phyloP scores from a whole-genome alignment of 805 yeast species.

The Pichia cabralensis region DNA sequence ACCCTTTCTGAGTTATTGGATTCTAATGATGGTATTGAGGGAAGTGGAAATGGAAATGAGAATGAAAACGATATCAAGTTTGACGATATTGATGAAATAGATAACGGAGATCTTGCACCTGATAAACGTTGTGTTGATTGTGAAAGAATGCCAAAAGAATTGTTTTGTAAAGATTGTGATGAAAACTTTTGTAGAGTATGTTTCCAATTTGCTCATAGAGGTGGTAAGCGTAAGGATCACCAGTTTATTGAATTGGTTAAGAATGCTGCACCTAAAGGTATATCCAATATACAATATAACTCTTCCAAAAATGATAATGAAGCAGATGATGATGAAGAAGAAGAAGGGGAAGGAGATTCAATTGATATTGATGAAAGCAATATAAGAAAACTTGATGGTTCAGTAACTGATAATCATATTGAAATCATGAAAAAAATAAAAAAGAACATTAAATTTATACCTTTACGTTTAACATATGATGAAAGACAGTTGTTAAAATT shows the following conservation, averaged over 20 bases:
- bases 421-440: slow-evolving; percentile 28
- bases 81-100: not conserved
- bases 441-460: slow-evolving; percentile 45
- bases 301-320: slow-evolving; percentile 12
- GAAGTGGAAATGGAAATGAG: slow-evolving; percentile 14
- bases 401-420: slow-evolving; percentile 12
- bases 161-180: slow-evolving; percentile 51
- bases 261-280: slow-evolving; percentile 3
- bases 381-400: not conserved
- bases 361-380: slow-evolving; percentile 9
- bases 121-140: slow-evolving; percentile 54
- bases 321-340: slow-evolving; percentile 7
- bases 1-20: too few relatives aligned
- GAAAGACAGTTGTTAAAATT: slow-evolving; percentile 61
- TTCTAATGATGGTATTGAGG: slow-evolving; percentile 21
- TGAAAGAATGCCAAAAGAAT: slow-evolving; percentile 59
- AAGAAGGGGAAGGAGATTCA: slow-evolving; percentile 10
- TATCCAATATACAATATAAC: slow-evolving; percentile 5
- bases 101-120: slow-evolving; percentile 5
- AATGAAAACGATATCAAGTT: slow-evolving; percentile 2
- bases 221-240: slow-evolving; percentile 51
- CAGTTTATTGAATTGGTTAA: slow-evolving; percentile 20
- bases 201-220: slow-evolving; percentile 56
- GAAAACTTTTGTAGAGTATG: slow-evolving; percentile 66
- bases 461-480: slow-evolving; percentile 55